Evolutionary conservation across 352 stramenopile species (phyloP), one percentile per base, ranked within the genome.

Genomic region (Phytophthora foliorum): DNA sequence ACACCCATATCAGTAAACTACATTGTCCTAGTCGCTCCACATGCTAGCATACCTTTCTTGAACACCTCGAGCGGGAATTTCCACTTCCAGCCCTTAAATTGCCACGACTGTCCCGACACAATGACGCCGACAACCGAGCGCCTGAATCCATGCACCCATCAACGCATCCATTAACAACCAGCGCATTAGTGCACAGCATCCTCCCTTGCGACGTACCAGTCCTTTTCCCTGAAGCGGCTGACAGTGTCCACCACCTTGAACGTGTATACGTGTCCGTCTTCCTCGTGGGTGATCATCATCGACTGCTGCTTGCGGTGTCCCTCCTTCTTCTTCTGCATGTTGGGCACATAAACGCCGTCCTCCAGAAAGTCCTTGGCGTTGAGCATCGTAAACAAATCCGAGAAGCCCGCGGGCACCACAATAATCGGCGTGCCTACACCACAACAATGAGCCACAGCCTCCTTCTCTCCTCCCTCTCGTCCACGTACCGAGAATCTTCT

Each of bases 61-160:
- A 98, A 97, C 6, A 97, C 78, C 61, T 96, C 88, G 4, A 97
- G 76, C 16, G 92, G 92, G 67, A 97, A 96, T 48, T 95, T 93
- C 83, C 87, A 97, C 75, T 97, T 94, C 92, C 92, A 98, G 13
- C 91, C 92, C 81, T 97, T 97, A 63, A 98, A 98, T 77, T 98
- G 92, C 92, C 92, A 98, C 44, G 84, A 77, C 52, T 96, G 88
- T 2, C 92, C 92, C 11, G 89, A 95, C 9, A 92, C 92, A 60
- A 98, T 92, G 34, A 98, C 92, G 7, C 78, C 92, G 10, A 97
- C 91, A 50, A 97, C 89, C 24, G 85, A 89, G 49, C 89, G 87
- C 92, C 92, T 96, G 50, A 0, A 48, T 21, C 8, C 21, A 48
- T 11, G 6, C 31, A 39, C 16, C 25, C 54, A 14, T 17, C 1